Percentiles rank a stretch among this genome's conserved stretches.
Conservation (phyloP, 148 eudicot genomes). For the Salicornia ramosissima region DNA sequence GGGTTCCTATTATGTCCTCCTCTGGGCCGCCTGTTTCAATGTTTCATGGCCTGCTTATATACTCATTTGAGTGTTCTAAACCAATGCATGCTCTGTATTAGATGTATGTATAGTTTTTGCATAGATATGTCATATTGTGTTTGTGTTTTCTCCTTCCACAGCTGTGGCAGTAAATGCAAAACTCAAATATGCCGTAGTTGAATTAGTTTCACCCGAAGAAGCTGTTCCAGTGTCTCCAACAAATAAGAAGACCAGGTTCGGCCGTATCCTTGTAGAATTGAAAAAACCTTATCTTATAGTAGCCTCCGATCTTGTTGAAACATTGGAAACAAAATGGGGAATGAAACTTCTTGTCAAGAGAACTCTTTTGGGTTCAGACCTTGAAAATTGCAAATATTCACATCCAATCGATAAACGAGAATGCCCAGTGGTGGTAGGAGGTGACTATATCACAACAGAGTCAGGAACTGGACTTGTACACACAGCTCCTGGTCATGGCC, state of each 20-base stretch:
- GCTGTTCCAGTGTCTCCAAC: conserved; percentile 44
- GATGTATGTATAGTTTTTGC: background rate
- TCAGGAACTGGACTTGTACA: conserved; percentile 99
- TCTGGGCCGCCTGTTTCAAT: background rate
- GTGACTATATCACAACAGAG: conserved; percentile 98
- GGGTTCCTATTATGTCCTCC: background rate
- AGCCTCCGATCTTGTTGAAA: conserved; percentile 76
- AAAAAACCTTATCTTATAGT: conserved; percentile 55
- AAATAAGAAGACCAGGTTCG: conserved; percentile 45
- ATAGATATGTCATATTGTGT: conserved; percentile 11
- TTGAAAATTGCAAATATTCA: conserved; percentile 78
- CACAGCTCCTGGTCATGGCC: conserved; percentile 99
- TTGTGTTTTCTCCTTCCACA: conserved; percentile 30
- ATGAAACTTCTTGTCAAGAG: conserved; percentile 62
- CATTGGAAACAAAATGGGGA: conserved; percentile 87
- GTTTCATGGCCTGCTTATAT: background rate
- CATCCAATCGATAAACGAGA: conserved; percentile 77
- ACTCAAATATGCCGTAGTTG: conserved; percentile 82
- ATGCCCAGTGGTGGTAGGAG: conserved; percentile 91
- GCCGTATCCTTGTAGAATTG: conserved; percentile 43
- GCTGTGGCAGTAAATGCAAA: conserved; percentile 95
- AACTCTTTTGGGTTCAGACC: conserved; percentile 63
- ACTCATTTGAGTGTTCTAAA: background rate
- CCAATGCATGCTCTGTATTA: background rate
- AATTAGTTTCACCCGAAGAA: conserved; percentile 39